Evolutionary conservation across 108 stramenopile genomes (phyloP).

Genomic region (Stephanodiscus triporus): DNA sequence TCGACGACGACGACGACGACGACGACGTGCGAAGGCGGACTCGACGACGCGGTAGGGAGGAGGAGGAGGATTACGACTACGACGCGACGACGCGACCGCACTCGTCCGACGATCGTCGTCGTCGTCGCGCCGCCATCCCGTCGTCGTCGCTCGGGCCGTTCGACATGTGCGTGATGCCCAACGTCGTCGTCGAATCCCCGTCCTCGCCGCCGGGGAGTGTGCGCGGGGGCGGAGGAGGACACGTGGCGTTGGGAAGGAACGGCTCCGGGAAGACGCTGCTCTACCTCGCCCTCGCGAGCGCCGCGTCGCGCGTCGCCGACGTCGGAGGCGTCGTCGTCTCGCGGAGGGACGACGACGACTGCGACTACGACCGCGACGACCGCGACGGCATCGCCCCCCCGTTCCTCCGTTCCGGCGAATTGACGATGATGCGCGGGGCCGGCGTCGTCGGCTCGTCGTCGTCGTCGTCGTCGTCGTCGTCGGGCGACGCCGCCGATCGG

Average conservation of each 20-base stretch:
- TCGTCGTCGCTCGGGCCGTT: neutral
- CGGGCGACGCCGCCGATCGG: too few relatives aligned
- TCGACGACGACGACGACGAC: neutral
- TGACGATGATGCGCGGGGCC: too few relatives aligned
- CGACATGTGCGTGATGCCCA: conserved; percentile 36
- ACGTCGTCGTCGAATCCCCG: conserved; percentile 26
- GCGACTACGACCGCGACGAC: neutral
- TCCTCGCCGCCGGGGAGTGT: neutral
- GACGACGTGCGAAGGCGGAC: conserved; percentile 1
- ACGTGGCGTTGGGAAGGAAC: conserved; percentile 62
- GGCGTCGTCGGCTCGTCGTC: neutral
- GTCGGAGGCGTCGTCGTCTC: neutral
- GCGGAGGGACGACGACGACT: neutral
- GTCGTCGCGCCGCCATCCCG: too few relatives aligned
- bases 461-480: neutral
- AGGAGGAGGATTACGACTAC: neutral
- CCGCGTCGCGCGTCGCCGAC: neutral
- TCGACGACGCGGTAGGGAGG: neutral
- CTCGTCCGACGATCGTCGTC: neutral
- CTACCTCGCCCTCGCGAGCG: conserved; percentile 18
- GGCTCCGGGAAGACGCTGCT: conserved; percentile 57
- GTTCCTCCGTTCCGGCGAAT: conserved; percentile 25
- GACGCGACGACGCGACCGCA: neutral
- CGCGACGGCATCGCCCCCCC: neutral
- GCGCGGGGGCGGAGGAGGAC: conserved; percentile 49